Percentiles rank a stretch among this genome's conserved stretches.
Evolutionary conservation across 2,329 filamentous ascomycete genomes (phyloP).

Genomic region (Coniochaeta ligniaria): DNA sequence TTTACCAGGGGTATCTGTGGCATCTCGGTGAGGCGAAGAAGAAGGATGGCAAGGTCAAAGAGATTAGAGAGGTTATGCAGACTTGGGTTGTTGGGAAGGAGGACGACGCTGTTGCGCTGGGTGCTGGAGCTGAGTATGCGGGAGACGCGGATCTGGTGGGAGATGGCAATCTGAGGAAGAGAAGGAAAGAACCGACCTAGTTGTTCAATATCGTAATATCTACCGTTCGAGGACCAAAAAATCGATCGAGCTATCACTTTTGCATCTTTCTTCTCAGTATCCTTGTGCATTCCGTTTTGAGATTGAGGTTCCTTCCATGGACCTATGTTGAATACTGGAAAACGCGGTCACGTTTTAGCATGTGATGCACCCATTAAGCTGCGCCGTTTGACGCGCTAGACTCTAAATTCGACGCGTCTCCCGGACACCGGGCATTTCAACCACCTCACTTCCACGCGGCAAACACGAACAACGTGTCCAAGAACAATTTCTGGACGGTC

Average conservation of each 20-base stretch:
- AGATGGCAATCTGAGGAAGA: constrained; percentile 10
- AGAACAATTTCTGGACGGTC: neutral
- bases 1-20: constrained; percentile 70
- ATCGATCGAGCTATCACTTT: neutral
- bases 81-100: constrained; percentile 58
- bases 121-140: neutral
- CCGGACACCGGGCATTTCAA: neutral
- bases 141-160: neutral
- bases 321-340: too few species aligned
- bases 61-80: constrained; percentile 62
- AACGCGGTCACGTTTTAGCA: too few species aligned
- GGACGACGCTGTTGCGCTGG: constrained; percentile 8
- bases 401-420: constrained; percentile 7
- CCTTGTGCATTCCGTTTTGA: neutral
- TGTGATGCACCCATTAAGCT: neutral
- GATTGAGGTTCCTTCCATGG: too few species aligned
- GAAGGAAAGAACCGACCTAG: constrained; percentile 7
- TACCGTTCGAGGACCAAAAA: too few species aligned
- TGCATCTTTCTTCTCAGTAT: neutral
- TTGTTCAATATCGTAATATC: neutral
- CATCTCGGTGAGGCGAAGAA: constrained; percentile 62
- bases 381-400: constrained; percentile 1
- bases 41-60: constrained; percentile 51
- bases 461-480: neutral
- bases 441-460: neutral